These are phyloP conservation scores for Coccomyxa subellipsoidea DNA, from an alignment of 163 green algal species.

Conservation along the genomic window DNA sequence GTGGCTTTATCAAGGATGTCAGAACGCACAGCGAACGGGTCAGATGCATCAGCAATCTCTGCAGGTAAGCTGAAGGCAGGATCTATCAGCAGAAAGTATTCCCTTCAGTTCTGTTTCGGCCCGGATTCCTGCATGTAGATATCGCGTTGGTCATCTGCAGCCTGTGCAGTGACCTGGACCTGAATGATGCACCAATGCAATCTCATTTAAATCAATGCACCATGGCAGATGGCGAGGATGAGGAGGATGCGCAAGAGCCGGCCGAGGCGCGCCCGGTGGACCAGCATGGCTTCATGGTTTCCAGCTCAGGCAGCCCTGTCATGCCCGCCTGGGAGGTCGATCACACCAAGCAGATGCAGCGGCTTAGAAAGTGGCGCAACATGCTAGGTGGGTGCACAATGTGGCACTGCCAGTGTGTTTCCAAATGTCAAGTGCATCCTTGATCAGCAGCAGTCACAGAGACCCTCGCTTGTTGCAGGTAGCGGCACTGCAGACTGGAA, in stretches of 20 bases:
- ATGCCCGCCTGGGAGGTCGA: constrained; percentile 10
- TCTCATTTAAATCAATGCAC: not conserved
- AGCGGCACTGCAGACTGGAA: constrained; percentile 40
- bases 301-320: not conserved
- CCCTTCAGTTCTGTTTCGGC: too few species aligned
- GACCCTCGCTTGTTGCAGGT: constrained; percentile 1
- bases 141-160: too few species aligned
- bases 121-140: too few species aligned
- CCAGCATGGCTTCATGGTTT: constrained; percentile 8
- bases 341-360: constrained; percentile 12
- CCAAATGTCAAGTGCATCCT: too few species aligned
- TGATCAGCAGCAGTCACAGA: not conserved
- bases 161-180: too few species aligned
- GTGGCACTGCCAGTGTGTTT: too few species aligned
- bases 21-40: not conserved
- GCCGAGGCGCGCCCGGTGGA: not conserved
- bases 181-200: too few species aligned
- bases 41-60: not conserved
- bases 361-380: constrained; percentile 50
- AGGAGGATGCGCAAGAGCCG: not conserved
- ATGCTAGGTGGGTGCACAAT: constrained; percentile 45
- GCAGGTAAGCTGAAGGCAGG: not conserved
- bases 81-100: too few species aligned
- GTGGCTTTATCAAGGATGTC: not conserved
- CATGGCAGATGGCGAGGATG: not conserved